Percentiles rank a stretch among this genome's conserved stretches.
Evolutionary conservation across 441 rosid species (phyloP).

Genomic region (Biscutella laevigata): DNA sequence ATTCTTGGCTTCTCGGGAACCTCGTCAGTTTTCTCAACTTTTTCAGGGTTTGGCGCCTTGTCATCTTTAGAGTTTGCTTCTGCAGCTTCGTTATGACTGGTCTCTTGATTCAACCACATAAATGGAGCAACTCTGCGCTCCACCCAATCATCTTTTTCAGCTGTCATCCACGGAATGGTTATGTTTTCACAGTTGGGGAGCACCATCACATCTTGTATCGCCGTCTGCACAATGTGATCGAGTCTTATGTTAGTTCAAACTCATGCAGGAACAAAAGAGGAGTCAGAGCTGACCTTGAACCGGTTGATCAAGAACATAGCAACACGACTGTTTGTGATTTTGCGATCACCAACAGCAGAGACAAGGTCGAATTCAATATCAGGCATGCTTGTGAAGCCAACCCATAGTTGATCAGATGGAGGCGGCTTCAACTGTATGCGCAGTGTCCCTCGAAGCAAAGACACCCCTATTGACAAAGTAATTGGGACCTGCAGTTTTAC

Average conservation of each 20-base stretch:
- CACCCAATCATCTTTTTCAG: slow-evolving; percentile 89
- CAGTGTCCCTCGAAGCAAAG: slow-evolving; percentile 73
- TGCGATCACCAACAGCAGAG: slow-evolving; percentile 84
- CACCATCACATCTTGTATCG: slow-evolving; percentile 69
- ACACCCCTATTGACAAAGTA: slow-evolving; percentile 65
- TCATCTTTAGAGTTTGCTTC: slow-evolving; percentile 38
- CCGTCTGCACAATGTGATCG: slow-evolving; percentile 34
- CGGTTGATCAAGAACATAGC: slow-evolving; percentile 64
- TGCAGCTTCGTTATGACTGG: slow-evolving; percentile 30
- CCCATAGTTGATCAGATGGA: slow-evolving; percentile 95
- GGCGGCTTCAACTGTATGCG: slow-evolving; percentile 80
- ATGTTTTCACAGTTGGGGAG: slow-evolving; percentile 80
- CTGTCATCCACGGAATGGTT: slow-evolving; percentile 76
- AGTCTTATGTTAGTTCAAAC: background rate
- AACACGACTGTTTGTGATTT: slow-evolving; percentile 56
- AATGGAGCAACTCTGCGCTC: slow-evolving; percentile 70
- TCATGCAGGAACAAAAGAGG: background rate
- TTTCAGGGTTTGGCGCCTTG: slow-evolving; percentile 25
- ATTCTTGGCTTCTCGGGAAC: slow-evolving; percentile 14
- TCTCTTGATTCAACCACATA: slow-evolving; percentile 74
- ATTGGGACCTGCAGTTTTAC: slow-evolving; percentile 61
- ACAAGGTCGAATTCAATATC: slow-evolving; percentile 67
- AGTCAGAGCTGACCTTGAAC: slow-evolving; percentile 54
- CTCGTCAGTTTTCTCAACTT: slow-evolving; percentile 22
- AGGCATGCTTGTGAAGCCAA: slow-evolving; percentile 82